phyloP scores from a whole-genome alignment of 306 rosid species.

The Cicer bijugum region DNA sequence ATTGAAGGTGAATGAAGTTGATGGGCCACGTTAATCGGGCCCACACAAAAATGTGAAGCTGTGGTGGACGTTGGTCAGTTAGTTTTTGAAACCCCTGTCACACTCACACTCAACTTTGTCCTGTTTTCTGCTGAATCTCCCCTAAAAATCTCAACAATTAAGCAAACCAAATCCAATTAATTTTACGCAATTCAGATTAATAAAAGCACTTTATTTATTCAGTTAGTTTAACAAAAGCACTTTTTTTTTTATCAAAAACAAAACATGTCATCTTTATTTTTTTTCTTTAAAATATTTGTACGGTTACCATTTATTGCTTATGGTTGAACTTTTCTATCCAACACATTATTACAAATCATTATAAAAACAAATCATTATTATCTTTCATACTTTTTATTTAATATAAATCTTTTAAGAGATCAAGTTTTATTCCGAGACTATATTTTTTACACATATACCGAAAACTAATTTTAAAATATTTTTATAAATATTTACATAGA shows the following conservation, averaged over 20 bases:
- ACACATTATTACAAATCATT: slow-evolving; percentile 1
- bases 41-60: slow-evolving; percentile 38
- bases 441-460: no score
- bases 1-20: slow-evolving; percentile 10
- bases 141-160: slow-evolving; percentile 7
- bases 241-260: background rate
- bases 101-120: slow-evolving; percentile 36
- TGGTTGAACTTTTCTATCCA: background rate
- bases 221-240: background rate
- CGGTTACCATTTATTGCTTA: background rate
- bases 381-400: background rate
- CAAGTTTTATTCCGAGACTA: no score
- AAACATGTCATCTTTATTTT: slow-evolving; percentile 1
- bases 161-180: background rate
- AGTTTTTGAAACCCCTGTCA: slow-evolving; percentile 30
- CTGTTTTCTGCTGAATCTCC: slow-evolving; percentile 30
- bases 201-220: background rate
- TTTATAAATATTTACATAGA: no score
- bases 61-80: slow-evolving; percentile 47
- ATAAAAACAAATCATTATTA: background rate
- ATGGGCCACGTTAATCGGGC: slow-evolving; percentile 17
- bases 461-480: no score
- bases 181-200: background rate
- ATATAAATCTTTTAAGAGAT: no score
- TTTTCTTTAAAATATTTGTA: background rate